Conservation (phyloP, 2,329 filamentous ascomycete genomes). For the Xylaria hypoxylon region DNA sequence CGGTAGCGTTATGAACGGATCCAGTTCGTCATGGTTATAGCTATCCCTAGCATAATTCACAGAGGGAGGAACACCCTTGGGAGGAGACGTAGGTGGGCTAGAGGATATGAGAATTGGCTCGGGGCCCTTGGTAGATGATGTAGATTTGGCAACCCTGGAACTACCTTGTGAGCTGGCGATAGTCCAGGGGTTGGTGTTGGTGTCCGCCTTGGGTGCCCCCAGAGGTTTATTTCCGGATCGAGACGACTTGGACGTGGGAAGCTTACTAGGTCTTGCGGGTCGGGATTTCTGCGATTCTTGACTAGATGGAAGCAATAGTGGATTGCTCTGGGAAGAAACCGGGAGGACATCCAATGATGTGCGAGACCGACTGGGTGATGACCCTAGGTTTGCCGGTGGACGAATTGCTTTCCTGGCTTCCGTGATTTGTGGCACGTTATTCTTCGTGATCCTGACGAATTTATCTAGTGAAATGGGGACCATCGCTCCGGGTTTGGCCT, state of each 20-base stretch:
- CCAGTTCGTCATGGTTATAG: neutral
- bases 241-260: conserved; percentile 44
- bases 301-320: conserved; percentile 23
- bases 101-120: conserved; percentile 60
- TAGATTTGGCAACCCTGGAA: conserved; percentile 51
- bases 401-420: conserved; percentile 14
- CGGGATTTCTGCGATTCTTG: conserved; percentile 36
- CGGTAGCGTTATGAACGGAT: conserved; percentile 22
- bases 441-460: conserved; percentile 58
- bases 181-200: conserved; percentile 54
- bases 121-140: conserved; percentile 40
- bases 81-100: conserved; percentile 56
- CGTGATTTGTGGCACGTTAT: conserved; percentile 32
- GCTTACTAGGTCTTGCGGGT: conserved; percentile 48
- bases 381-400: neutral
- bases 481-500: conserved; percentile 43
- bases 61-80: conserved; percentile 44
- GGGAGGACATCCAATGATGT: conserved; percentile 19
- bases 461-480: conserved; percentile 54
- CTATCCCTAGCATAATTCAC: conserved; percentile 20
- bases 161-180: conserved; percentile 58
- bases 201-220: conserved; percentile 41
- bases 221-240: conserved; percentile 41
- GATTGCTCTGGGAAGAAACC: conserved; percentile 36
- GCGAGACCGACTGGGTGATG: conserved; percentile 20